A percentile compares a stretch with the other conserved stretches of the same genome.
Evolutionary conservation across 768 basidiomycete genomes (phyloP).

Genomic region (Leccinellum albellum): DNA sequence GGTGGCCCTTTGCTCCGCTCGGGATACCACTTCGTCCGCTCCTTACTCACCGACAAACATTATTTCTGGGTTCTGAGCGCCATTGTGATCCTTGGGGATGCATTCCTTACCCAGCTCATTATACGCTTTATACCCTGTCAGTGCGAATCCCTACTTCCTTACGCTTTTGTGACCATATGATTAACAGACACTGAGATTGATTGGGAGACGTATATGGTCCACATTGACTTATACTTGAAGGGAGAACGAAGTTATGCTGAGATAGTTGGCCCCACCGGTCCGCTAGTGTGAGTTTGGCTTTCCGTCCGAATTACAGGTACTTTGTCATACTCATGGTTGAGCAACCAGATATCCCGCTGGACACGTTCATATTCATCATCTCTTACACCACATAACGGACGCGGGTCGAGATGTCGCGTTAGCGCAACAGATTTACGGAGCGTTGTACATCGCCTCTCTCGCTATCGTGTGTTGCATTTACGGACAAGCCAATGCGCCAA

Average conservation of each 20-base stretch:
- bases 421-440: constrained; percentile 77
- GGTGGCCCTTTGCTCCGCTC: background rate
- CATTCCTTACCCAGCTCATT: constrained; percentile 72
- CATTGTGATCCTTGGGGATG: constrained; percentile 71
- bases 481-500: constrained; percentile 55
- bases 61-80: constrained; percentile 68
- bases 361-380: constrained; percentile 77
- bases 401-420: constrained; percentile 54
- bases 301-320: background rate
- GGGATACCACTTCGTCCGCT: constrained; percentile 7
- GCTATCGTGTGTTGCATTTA: constrained; percentile 68
- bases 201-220: constrained; percentile 94
- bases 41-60: constrained; percentile 43
- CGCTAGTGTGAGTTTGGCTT: constrained; percentile 65
- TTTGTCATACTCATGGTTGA: background rate
- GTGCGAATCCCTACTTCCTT: constrained; percentile 26
- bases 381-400: constrained; percentile 62
- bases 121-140: constrained; percentile 81
- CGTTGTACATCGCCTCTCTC: constrained; percentile 68
- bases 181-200: constrained; percentile 94
- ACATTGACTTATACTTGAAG: constrained; percentile 70
- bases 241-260: constrained; percentile 81
- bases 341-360: constrained; percentile 85
- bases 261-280: constrained; percentile 89
- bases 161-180: constrained; percentile 14